Conservation (phyloP, 768 basidiomycete genomes). For the Daedaleopsis nitida region DNA sequence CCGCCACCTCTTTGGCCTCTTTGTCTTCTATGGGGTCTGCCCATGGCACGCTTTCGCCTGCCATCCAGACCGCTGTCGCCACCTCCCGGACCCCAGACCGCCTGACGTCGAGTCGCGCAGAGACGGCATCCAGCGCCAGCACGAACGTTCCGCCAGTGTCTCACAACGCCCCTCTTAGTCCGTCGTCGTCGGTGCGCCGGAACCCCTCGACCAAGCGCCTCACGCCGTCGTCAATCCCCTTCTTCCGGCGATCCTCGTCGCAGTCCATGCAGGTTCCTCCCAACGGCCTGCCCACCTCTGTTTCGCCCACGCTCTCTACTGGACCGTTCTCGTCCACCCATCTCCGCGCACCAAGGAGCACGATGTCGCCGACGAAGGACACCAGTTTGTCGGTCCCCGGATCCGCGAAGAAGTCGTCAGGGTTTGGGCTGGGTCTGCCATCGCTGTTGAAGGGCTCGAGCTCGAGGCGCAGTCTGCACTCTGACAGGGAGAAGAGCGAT, state of each 20-base stretch:
- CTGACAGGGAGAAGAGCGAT: constrained; percentile 50
- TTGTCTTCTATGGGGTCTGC: constrained; percentile 73
- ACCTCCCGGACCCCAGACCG: constrained; percentile 69
- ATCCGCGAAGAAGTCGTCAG: constrained; percentile 76
- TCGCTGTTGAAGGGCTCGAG: constrained; percentile 83
- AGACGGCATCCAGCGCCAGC: constrained; percentile 76
- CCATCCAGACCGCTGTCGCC: constrained; percentile 36
- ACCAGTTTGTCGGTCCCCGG: constrained; percentile 53
- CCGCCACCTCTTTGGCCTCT: constrained; percentile 75
- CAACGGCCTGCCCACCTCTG: constrained; percentile 32
- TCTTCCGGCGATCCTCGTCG: constrained; percentile 90
- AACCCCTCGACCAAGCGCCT: constrained; percentile 73
- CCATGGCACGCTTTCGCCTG: constrained; percentile 43
- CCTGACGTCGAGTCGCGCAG: constrained; percentile 61
- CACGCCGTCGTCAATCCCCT: constrained; percentile 91
- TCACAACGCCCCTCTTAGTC: constrained; percentile 67
- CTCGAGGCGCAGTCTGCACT: constrained; percentile 79
- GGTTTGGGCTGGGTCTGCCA: constrained; percentile 78
- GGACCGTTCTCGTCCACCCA: constrained; percentile 40
- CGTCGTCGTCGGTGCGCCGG: constrained; percentile 67
- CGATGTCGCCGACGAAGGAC: constrained; percentile 54
- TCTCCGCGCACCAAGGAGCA: constrained; percentile 47
- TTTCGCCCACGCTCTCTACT: constrained; percentile 50
- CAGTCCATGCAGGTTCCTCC: constrained; percentile 75
- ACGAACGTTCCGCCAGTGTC: constrained; percentile 63